phyloP scores from a whole-genome alignment of 805 yeast species.

The Torulaspora maleeae region DNA sequence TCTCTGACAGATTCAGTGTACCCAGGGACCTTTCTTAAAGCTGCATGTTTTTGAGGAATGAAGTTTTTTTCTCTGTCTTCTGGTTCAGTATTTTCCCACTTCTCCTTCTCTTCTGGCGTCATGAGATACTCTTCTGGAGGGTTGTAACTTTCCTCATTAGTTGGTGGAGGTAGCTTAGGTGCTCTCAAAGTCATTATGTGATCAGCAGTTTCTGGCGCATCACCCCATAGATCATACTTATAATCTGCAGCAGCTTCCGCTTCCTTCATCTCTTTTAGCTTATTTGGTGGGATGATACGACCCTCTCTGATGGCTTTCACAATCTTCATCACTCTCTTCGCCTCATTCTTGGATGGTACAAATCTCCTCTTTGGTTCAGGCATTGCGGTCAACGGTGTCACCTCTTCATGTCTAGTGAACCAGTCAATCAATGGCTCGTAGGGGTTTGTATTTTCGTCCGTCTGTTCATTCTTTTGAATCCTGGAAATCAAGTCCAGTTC shows the following conservation, averaged over 20 bases:
- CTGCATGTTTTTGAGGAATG: constrained; percentile 72
- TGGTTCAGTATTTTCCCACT: constrained; percentile 68
- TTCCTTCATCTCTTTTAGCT: constrained; percentile 46
- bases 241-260: constrained; percentile 49
- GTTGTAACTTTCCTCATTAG: constrained; percentile 92
- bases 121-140: constrained; percentile 95
- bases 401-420: constrained; percentile 81
- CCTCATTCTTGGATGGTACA: constrained; percentile 95
- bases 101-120: constrained; percentile 67
- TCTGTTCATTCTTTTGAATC: constrained; percentile 77
- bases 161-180: constrained; percentile 93
- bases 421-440: constrained; percentile 94
- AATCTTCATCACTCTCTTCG: constrained; percentile 91
- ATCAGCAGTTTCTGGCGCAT: constrained; percentile 53
- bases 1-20: constrained; percentile 82
- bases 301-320: constrained; percentile 97
- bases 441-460: constrained; percentile 76
- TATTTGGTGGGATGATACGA: constrained; percentile 72
- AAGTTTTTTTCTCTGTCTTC: constrained; percentile 73
- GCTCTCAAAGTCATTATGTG: constrained; percentile 92
- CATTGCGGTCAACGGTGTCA: constrained; percentile 86
- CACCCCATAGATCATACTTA: constrained; percentile 83
- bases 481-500: constrained; percentile 85
- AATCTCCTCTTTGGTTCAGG: constrained; percentile 98
- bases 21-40: constrained; percentile 91